These are phyloP conservation scores for Neofusicoccum umdonicola DNA, from an alignment of 2,329 filamentous ascomycete species.

Conservation along the genomic window DNA sequence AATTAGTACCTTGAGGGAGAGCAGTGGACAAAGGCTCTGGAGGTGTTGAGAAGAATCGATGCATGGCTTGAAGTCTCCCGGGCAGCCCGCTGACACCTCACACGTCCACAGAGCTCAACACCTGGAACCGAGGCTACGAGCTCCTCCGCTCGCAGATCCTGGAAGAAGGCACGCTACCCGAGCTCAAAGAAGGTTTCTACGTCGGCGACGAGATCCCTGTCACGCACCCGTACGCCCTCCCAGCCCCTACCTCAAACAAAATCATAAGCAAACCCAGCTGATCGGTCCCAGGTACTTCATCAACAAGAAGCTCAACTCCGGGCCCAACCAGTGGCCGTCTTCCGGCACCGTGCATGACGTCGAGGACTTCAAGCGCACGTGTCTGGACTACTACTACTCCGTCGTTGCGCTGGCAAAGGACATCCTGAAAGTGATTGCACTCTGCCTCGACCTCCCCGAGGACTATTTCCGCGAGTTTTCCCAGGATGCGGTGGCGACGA, in stretches of 20 bases:
- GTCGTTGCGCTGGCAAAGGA: slow-evolving; percentile 42
- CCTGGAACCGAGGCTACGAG: slow-evolving; percentile 46
- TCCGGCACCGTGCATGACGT: slow-evolving; percentile 16
- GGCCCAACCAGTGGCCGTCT: slow-evolving; percentile 44
- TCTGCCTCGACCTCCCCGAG: slow-evolving; percentile 40
- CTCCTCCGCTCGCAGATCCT: slow-evolving; percentile 43
- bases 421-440: slow-evolving; percentile 41
- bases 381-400: slow-evolving; percentile 42
- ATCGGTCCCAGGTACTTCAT: slow-evolving; percentile 28
- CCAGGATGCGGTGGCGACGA: slow-evolving; percentile 38
- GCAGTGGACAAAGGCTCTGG: too few species aligned
- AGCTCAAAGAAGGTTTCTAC: slow-evolving; percentile 46
- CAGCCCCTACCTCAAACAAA: not conserved
- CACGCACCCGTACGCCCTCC: slow-evolving; percentile 28
- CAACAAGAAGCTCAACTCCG: slow-evolving; percentile 39
- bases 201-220: slow-evolving; percentile 43
- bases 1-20: too few species aligned
- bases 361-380: slow-evolving; percentile 37
- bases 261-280: not conserved
- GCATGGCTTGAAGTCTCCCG: not conserved
- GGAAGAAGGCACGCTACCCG: slow-evolving; percentile 41
- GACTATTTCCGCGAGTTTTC: slow-evolving; percentile 39
- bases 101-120: slow-evolving; percentile 31
- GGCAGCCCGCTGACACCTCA: not conserved
- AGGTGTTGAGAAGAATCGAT: not conserved